Percentiles rank a stretch among this genome's conserved stretches.
Evolutionary conservation across 2,329 filamentous ascomycete species (phyloP).

Genomic region (Fusarium pseudocircinatum): DNA sequence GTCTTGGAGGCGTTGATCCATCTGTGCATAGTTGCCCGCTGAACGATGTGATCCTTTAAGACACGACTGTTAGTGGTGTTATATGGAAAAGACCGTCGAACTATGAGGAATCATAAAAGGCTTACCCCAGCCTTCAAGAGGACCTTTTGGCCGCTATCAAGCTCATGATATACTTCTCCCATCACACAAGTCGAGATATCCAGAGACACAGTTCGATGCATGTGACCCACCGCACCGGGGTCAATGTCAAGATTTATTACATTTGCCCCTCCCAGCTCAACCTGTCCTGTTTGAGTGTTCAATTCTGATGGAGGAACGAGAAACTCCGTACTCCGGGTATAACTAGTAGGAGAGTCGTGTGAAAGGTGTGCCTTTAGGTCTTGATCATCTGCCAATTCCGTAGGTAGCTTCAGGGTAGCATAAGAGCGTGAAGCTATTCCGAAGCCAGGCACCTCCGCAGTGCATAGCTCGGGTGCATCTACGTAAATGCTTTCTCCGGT

Average conservation of each 20-base stretch:
- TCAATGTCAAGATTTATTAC: slow-evolving; percentile 12
- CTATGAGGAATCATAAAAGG: background rate
- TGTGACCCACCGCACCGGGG: slow-evolving; percentile 5
- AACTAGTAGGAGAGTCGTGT: background rate
- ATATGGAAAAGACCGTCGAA: background rate
- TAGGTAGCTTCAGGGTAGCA: background rate
- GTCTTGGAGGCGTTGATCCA: slow-evolving; percentile 11
- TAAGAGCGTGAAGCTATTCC: slow-evolving; percentile 8
- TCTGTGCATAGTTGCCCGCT: slow-evolving; percentile 15
- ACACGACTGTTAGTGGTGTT: background rate
- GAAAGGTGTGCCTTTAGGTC: slow-evolving; percentile 5
- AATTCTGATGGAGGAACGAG: background rate
- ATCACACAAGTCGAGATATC: slow-evolving; percentile 15
- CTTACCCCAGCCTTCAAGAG: slow-evolving; percentile 9
- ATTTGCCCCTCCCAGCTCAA: slow-evolving; percentile 8
- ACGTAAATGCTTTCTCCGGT: slow-evolving; percentile 4
- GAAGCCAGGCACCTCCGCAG: background rate
- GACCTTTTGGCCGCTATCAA: slow-evolving; percentile 12
- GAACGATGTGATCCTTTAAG: slow-evolving; percentile 5
- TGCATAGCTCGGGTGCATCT: background rate
- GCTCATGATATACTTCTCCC: slow-evolving; percentile 15
- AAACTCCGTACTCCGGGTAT: background rate
- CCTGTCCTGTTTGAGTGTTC: background rate
- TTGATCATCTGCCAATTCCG: background rate
- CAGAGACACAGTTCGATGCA: slow-evolving; percentile 11